Base-by-base conservation (phyloP, 345 rosid genomes). In the Populus euphratica region DNA sequence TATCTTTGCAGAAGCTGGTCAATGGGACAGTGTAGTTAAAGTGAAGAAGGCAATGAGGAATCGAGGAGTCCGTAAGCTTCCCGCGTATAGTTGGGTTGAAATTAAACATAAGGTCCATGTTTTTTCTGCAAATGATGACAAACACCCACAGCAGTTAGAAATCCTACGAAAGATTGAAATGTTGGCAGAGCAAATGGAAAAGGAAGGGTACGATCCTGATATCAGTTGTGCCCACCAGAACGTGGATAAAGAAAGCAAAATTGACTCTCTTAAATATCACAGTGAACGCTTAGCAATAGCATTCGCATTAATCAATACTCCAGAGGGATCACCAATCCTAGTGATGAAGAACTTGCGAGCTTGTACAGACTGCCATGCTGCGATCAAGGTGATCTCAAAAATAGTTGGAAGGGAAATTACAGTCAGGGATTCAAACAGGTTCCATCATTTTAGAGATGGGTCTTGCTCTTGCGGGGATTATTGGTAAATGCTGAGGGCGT, bases 51-150 rank as follows among this genome's bases (percentile, higher is more conserved):
- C 90, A 2, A 91, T 93, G 98, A 89, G 90, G 70, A 93, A 90
- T 36, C 87, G 97, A 0, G 92, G 98, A 69, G 84, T 95, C 35
- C 86, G 81, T 69, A 95, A 95, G 84, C 86, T 89, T 72, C 81
- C 91, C 0, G 99, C 91, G 0, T 85, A 82, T 76, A 95, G 99
- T 82, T 95, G 97, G 99, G 93, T 93, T 64, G 98, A 95, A 85
- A 76, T 93, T 21, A 88, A 80, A 75, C 88, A 87, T 65, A 84
- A 80, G 83, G 81, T 84, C 59, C 93, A 95, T 64, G 79, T 84
- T 43, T 95, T 93, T 81, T 83, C 90, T 23, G 86, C 94, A 11
- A 90, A 91, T 47, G 97, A 93, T 67, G 79, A 82, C 69, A 69
- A 73, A 79, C 98, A 95, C 69, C 91, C 92, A 2, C 87, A 81